A percentile compares a stretch with the other conserved stretches of the same genome.
These are phyloP conservation scores for Pochonia chlamydosporia DNA, from an alignment of 2,329 filamentous ascomycete genomes.

Conservation along the genomic window DNA sequence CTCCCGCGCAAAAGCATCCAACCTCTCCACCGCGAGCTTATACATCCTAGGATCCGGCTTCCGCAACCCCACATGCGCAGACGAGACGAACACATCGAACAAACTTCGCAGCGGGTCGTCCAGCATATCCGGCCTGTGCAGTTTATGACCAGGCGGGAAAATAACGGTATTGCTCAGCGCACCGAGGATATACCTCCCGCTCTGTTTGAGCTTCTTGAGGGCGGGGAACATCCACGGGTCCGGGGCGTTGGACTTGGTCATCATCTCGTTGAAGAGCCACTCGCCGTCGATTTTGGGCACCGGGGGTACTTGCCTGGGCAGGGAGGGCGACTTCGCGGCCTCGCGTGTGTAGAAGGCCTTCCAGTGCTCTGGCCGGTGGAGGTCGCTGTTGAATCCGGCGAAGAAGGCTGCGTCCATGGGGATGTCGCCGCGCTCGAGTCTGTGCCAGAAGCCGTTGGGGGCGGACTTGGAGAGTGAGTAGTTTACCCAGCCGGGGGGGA, in stretches of 20 bases:
- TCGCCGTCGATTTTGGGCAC: constrained; percentile 71
- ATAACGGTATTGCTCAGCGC: constrained; percentile 88
- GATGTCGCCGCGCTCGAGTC: constrained; percentile 78
- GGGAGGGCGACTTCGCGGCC: constrained; percentile 33
- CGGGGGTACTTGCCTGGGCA: constrained; percentile 44
- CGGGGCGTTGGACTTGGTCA: constrained; percentile 61
- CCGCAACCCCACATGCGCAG: constrained; percentile 77
- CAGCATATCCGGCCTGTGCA: constrained; percentile 46
- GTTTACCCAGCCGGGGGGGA: constrained; percentile 89
- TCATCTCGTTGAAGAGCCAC: constrained; percentile 87
- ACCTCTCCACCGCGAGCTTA: constrained; percentile 58
- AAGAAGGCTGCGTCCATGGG: constrained; percentile 72
- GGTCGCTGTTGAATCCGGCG: constrained; percentile 65
- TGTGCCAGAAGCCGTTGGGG: constrained; percentile 81
- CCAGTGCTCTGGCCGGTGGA: constrained; percentile 65
- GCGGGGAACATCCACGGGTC: constrained; percentile 91
- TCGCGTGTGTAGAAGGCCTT: constrained; percentile 50
- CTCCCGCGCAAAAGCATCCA: constrained; percentile 56
- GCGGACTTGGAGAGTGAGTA: constrained; percentile 75
- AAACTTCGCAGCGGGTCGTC: constrained; percentile 54
- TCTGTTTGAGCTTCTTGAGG: constrained; percentile 59
- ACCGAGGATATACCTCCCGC: constrained; percentile 64
- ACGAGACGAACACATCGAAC: constrained; percentile 86
- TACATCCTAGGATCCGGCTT: constrained; percentile 88
- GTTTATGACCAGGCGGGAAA: constrained; percentile 69